Base-by-base conservation (phyloP, 208 protist genomes). In the Endotrypanum monterogeii region DNA sequence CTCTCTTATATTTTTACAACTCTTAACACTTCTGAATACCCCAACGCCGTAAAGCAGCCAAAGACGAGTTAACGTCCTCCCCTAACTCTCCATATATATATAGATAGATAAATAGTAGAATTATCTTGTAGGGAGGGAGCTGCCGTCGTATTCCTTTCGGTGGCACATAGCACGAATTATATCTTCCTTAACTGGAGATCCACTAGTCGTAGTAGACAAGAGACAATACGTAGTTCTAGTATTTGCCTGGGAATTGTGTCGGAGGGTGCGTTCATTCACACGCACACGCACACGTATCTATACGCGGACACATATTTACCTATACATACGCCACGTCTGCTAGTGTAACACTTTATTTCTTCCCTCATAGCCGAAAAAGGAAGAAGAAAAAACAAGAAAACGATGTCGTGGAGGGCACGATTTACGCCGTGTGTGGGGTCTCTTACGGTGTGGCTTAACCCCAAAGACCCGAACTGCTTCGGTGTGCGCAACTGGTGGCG, bases 401-500 rank as follows among this genome's bases (percentile, higher is more conserved):
- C n/a, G n/a, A 97, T 97, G 93, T 97, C 93, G 2, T 97, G 93
- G 93, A 69, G 93, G 55, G 90, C 91, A n/a, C 88, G 93, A 56
- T 95, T 97, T 74, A 94, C 93, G 4, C 93, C 93, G 2, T 93
- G 88, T 71, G 86, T 97, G 56, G 90, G 78, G 39, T 92, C 85
- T 25, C 81, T 95, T 48, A 96, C 89, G 9, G 91, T 96, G 11
- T 97, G 90, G 90, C 82, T 97, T n/a, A 97, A 97, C 78, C 93
- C 93, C 0, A 97, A 97, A 76, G 93, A 97, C 74, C 93, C 93
- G 4, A 94, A 94, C 80, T 97, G 93, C 81, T 97, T 97, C 72
- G 93, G 93, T 46, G 93, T 96, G 60, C 90, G 93, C 67, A 96
- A 96, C 80, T 97, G 90, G 93, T 95, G 89, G 91, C 90, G 93